Conservation (phyloP, 2,329 filamentous ascomycete genomes). For the Clarireedia hainanense region DNA sequence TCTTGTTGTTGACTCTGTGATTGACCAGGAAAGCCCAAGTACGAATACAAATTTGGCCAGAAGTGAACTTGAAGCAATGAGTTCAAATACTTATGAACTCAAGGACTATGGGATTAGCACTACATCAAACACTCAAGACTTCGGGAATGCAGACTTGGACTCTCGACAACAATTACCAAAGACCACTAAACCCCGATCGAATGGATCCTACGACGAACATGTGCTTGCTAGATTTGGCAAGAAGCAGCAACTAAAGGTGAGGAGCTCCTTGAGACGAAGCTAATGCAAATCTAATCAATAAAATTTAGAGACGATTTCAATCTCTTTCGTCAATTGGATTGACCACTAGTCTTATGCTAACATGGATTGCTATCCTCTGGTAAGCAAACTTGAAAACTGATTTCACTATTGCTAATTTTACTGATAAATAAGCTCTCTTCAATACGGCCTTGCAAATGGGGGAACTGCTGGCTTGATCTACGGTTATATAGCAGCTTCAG, state of each 20-base stretch:
- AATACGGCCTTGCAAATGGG: conserved; percentile 16
- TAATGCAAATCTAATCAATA: background rate
- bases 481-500: conserved; percentile 26
- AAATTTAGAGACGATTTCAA: background rate
- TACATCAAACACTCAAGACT: no score
- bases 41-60: no score
- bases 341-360: background rate
- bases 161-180: no score
- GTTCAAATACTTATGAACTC: no score
- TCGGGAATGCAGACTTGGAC: no score
- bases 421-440: no score
- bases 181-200: no score
- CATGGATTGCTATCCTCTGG: background rate
- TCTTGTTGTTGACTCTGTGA: no score
- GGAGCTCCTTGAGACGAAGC: background rate
- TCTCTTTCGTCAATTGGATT: background rate
- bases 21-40: no score
- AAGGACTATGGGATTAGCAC: no score
- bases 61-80: no score
- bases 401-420: no score
- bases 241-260: background rate
- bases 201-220: background rate
- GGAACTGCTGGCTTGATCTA: conserved; percentile 32
- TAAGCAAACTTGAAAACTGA: background rate
- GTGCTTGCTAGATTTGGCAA: background rate